Conservation (phyloP, 768 basidiomycete genomes). For the Tulasnella sp. region DNA sequence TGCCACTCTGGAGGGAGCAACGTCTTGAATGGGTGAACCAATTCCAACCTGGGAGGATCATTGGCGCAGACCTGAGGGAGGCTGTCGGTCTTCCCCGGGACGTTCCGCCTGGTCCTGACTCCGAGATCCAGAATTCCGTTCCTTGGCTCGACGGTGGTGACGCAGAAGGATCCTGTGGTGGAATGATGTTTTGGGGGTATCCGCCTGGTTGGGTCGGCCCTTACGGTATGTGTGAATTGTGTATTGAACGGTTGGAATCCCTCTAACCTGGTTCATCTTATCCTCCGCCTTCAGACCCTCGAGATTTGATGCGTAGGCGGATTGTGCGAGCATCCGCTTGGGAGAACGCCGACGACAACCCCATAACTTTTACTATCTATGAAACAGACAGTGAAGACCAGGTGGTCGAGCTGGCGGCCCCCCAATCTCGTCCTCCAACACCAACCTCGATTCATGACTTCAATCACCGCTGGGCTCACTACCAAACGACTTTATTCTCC, state of each 20-base stretch:
- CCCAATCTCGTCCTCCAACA: neutral
- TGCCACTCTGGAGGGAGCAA: conserved; percentile 53
- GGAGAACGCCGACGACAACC: neutral
- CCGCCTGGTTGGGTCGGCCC: conserved; percentile 63
- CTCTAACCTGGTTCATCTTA: neutral
- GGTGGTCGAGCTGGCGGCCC: neutral
- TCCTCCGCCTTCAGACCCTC: conserved; percentile 47
- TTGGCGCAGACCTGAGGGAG: conserved; percentile 47
- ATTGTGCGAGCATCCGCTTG: conserved; percentile 40
- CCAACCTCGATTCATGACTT: neutral
- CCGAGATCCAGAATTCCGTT: conserved; percentile 36
- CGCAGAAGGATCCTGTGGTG: conserved; percentile 31
- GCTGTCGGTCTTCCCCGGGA: conserved; percentile 46
- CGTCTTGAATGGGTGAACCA: conserved; percentile 57
- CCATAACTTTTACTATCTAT: neutral
- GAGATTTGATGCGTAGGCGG: conserved; percentile 44
- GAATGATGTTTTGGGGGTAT: conserved; percentile 70
- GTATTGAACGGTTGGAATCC: neutral
- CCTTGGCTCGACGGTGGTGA: conserved; percentile 46
- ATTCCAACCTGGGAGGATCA: conserved; percentile 60
- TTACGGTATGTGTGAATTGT: conserved; percentile 15
- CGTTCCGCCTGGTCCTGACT: conserved; percentile 30
- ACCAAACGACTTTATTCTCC: conserved; percentile 19
- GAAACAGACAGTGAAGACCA: neutral
- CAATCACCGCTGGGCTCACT: conserved; percentile 15